These are phyloP conservation scores for Alternaria burnsii DNA, from an alignment of 2,329 filamentous ascomycete genomes.

Conservation along the genomic window DNA sequence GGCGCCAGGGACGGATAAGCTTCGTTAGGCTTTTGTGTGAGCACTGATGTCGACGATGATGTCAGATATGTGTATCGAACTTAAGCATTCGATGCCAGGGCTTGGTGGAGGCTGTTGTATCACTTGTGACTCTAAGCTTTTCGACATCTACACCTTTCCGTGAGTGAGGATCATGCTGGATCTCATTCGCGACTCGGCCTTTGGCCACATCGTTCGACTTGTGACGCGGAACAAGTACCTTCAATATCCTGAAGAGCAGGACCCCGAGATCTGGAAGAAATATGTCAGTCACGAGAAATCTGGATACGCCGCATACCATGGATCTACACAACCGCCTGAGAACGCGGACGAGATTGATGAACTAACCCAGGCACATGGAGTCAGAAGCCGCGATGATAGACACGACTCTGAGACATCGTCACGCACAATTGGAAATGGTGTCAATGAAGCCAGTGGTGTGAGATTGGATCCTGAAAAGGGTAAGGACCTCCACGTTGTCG, in stretches of 20 bases:
- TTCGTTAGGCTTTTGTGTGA: neutral
- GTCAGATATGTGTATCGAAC: conserved; percentile 7
- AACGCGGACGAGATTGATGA: conserved; percentile 37
- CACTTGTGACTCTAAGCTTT: neutral
- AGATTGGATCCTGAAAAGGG: conserved; percentile 63
- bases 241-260: conserved; percentile 58
- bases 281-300: conserved; percentile 62
- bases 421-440: conserved; percentile 25
- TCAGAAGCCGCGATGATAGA: conserved; percentile 19
- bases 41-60: conserved; percentile 13
- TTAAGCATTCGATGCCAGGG: conserved; percentile 11
- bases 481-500: conserved; percentile 59
- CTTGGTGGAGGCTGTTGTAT: neutral
- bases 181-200: conserved; percentile 33
- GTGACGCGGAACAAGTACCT: conserved; percentile 50
- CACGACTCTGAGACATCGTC: conserved; percentile 22
- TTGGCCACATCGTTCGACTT: conserved; percentile 53
- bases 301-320: conserved; percentile 57
- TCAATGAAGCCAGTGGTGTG: conserved; percentile 51
- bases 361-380: conserved; percentile 16
- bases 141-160: neutral
- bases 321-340: conserved; percentile 49
- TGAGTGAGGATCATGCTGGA: conserved; percentile 22
- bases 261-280: conserved; percentile 59
- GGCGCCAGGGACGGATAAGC: neutral